Conservation (phyloP, 2,329 filamentous ascomycete species). For the Apiospora pterosperma region DNA sequence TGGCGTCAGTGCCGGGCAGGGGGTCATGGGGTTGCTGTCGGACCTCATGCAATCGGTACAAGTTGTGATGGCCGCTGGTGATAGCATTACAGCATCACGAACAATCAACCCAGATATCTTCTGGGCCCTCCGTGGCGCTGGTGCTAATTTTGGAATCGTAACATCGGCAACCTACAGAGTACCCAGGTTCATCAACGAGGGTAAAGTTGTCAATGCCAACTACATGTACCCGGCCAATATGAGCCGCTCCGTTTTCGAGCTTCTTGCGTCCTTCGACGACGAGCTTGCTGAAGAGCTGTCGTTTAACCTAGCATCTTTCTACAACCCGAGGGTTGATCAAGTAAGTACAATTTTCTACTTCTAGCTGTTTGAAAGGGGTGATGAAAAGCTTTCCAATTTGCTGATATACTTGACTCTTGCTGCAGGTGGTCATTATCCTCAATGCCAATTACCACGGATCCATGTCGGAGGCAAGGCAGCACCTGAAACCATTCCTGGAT, state of each 20-base stretch:
- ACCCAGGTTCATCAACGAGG: constrained; percentile 4
- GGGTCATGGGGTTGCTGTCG: constrained; percentile 5
- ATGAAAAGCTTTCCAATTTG: too few species aligned
- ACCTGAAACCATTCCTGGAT: constrained; percentile 1
- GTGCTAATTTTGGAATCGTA: constrained; percentile 11
- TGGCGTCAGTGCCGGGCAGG: constrained; percentile 6
- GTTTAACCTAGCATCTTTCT: background rate
- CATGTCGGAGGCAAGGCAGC: background rate
- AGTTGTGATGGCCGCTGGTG: constrained; percentile 3
- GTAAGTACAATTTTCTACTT: too few species aligned
- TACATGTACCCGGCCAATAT: constrained; percentile 5
- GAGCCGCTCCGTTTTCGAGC: background rate
- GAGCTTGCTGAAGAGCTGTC: background rate
- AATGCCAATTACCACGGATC: constrained; percentile 8
- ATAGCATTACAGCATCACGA: constrained; percentile 2
- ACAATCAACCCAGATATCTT: constrained; percentile 8
- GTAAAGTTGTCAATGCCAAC: constrained; percentile 8
- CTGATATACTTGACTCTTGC: too few species aligned
- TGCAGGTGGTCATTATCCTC: constrained; percentile 1
- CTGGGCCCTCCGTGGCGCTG: constrained; percentile 12
- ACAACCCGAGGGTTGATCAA: background rate
- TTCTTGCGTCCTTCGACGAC: constrained; percentile 3
- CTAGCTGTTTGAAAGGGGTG: too few species aligned
- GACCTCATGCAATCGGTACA: constrained; percentile 5
- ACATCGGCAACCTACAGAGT: constrained; percentile 8